Evolutionary conservation across 1,284 basidiomycete species (phyloP).

Genomic region (Fomitopsis pinicola): DNA sequence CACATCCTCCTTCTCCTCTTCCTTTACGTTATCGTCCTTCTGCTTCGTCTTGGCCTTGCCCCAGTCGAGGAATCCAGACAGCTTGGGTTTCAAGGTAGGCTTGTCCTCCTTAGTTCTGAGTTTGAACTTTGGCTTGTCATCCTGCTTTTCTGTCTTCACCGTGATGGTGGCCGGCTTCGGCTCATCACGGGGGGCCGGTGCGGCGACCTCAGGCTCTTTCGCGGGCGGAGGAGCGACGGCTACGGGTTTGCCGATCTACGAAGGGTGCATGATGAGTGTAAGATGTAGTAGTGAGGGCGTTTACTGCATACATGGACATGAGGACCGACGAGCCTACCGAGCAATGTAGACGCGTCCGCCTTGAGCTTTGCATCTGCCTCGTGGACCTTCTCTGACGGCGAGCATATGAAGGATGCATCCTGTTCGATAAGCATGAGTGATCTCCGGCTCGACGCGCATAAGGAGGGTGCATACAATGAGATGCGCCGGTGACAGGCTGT

Average conservation of each 20-base stretch:
- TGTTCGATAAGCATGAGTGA: conserved; percentile 20
- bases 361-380: conserved; percentile 44
- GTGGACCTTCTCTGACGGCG: conserved; percentile 44
- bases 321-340: conserved; percentile 47
- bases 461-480: conserved; percentile 42
- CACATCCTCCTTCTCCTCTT: conserved; percentile 11
- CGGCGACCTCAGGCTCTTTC: conserved; percentile 10
- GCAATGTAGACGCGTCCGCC: conserved; percentile 33
- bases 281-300: background rate
- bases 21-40: conserved; percentile 14
- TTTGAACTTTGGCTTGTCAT: conserved; percentile 12
- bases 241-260: conserved; percentile 16
- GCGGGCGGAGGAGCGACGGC: conserved; percentile 19
- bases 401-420: conserved; percentile 59
- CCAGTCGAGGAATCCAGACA: conserved; percentile 58
- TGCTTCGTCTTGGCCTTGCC: conserved; percentile 54
- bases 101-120: conserved; percentile 18
- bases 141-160: conserved; percentile 17
- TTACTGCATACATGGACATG: conserved; percentile 44
- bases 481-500: conserved; percentile 59
- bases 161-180: conserved; percentile 9
- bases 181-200: background rate
- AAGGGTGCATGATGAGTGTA: background rate
- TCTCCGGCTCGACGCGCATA: too few species aligned
- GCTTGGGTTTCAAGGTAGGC: conserved; percentile 35